Evolutionary conservation across 2,329 filamentous ascomycete species (phyloP).

Genomic region (Dactylellina haptotyla): DNA sequence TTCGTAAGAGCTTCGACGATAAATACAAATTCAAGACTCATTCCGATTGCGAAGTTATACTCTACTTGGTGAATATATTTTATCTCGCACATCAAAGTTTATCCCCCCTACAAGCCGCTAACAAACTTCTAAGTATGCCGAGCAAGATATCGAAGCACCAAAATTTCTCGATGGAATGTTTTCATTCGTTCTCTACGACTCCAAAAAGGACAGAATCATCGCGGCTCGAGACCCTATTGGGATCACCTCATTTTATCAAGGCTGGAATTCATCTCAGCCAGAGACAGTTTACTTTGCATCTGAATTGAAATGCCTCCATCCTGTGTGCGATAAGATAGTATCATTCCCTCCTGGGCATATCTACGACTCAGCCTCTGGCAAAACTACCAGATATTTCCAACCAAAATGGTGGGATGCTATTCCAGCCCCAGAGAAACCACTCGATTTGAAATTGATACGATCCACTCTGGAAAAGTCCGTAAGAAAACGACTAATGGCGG

Average conservation of each 20-base stretch:
- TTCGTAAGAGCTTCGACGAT: slow-evolving; percentile 84
- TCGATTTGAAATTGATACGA: slow-evolving; percentile 85
- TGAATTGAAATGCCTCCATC: slow-evolving; percentile 91
- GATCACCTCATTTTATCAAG: slow-evolving; percentile 96
- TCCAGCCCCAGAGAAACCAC: slow-evolving; percentile 79
- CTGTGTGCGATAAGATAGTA: slow-evolving; percentile 94
- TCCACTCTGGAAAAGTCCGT: slow-evolving; percentile 88
- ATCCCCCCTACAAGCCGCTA: not conserved
- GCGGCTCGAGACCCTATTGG: slow-evolving; percentile 96
- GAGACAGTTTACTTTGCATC: slow-evolving; percentile 94
- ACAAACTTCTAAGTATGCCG: slow-evolving; percentile 75
- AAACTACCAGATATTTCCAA: slow-evolving; percentile 86
- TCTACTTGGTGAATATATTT: slow-evolving; percentile 78
- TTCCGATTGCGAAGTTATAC: slow-evolving; percentile 98
- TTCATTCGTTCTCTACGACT: slow-evolving; percentile 98
- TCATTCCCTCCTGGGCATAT: slow-evolving; percentile 94
- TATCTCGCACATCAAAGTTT: not conserved
- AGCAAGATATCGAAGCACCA: slow-evolving; percentile 90
- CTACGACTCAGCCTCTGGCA: slow-evolving; percentile 91
- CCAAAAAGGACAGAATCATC: slow-evolving; percentile 88
- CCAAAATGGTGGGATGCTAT: slow-evolving; percentile 90
- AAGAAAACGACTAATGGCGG: slow-evolving; percentile 96
- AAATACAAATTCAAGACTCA: slow-evolving; percentile 98
- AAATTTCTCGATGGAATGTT: slow-evolving; percentile 99
- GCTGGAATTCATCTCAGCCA: slow-evolving; percentile 83